These are phyloP conservation scores for Quercus lobata DNA, from an alignment of 331 rosid genomes.

Conservation along the genomic window DNA sequence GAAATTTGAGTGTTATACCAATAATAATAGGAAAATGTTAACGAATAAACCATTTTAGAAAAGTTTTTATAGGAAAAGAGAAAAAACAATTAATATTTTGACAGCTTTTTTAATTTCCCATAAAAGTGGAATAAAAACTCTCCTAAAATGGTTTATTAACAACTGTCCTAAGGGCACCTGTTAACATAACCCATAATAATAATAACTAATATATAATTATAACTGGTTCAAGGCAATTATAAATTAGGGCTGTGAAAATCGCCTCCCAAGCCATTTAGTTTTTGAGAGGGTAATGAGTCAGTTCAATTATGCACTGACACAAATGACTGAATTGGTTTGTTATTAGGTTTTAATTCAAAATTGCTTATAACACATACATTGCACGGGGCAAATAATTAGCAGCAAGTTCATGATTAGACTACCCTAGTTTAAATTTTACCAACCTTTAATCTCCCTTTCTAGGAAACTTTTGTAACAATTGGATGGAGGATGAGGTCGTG, in stretches of 20 bases:
- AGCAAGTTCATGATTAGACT: background rate
- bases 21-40: no score
- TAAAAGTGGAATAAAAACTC: no score
- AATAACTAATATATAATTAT: background rate
- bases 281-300: background rate
- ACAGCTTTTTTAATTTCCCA: no score
- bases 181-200: no score
- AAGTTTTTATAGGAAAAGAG: no score
- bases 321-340: background rate
- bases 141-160: no score
- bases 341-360: background rate
- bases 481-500: no score
- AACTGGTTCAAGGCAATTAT: background rate
- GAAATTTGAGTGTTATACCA: background rate
- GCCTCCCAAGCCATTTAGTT: background rate
- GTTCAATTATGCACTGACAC: background rate
- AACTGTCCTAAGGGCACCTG: rapidly evolving
- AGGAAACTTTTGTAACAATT: no score
- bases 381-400: background rate
- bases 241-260: background rate
- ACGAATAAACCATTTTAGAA: no score
- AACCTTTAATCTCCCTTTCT: background rate
- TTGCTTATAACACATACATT: background rate
- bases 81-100: no score
- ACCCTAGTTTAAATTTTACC: background rate